phyloP scores from a whole-genome alignment of 805 yeast genomes.

The Phaffomyces thermotolerans region DNA sequence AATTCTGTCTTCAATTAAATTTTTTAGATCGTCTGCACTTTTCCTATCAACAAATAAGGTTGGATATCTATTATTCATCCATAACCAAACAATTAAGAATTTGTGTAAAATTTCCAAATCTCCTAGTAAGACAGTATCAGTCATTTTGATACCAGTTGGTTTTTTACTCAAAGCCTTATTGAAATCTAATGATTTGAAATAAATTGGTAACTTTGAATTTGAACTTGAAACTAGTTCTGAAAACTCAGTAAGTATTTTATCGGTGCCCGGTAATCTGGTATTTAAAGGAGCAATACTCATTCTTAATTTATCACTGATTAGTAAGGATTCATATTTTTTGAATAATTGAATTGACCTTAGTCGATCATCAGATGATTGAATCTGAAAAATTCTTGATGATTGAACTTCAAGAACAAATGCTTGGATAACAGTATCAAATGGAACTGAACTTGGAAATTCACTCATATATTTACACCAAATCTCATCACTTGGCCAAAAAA shows the following conservation, averaged over 20 bases:
- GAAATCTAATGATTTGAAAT: constrained; percentile 29
- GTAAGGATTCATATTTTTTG: constrained; percentile 33
- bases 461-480: constrained; percentile 63
- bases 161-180: background rate
- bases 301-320: constrained; percentile 50
- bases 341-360: constrained; percentile 32
- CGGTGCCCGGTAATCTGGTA: constrained; percentile 35
- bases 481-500: constrained; percentile 73
- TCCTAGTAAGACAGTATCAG: constrained; percentile 17
- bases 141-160: background rate
- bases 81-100: constrained; percentile 58
- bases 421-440: constrained; percentile 38
- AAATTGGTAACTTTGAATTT: constrained; percentile 47
- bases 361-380: constrained; percentile 34
- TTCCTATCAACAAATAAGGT: constrained; percentile 69
- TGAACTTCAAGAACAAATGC: constrained; percentile 37
- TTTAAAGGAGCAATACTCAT: constrained; percentile 60
- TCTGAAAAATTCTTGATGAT: constrained; percentile 25
- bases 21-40: constrained; percentile 63
- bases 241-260: constrained; percentile 45
- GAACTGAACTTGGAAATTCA: constrained; percentile 45
- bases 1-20: constrained; percentile 51
- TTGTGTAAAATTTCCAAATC: constrained; percentile 59
- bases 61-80: constrained; percentile 88
- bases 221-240: constrained; percentile 29